Evolutionary conservation across 371 early-diverging fungal genomes (phyloP), one percentile per base, ranked within the genome.

Genomic region (Apophysomyces sp.): DNA sequence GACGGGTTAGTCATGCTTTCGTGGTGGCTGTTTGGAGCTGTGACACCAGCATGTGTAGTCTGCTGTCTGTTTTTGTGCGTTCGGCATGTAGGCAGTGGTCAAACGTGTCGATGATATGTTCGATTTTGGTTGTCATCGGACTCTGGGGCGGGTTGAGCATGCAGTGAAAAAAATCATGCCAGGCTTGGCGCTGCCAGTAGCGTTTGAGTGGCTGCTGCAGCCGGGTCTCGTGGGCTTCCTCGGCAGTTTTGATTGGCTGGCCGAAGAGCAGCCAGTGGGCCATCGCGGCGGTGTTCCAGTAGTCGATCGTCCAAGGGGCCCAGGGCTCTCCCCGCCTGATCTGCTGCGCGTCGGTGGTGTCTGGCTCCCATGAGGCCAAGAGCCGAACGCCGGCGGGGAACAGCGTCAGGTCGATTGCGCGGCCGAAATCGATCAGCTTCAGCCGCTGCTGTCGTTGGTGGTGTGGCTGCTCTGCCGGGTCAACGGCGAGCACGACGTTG

Each of bases 361-460:
- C 59, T 9, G 71, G 68, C 16, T 62, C 51, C 83, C 83, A 82
- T 12, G 55, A 60, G 16, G 74, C 74, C 24, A 66, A 57, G 28
- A 73, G 67, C 16, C 41, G 55, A 15, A 60, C 30, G 6, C 60
- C 40, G 1, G 21, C 11, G 0, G 71, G 62, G 52, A 71, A 70
- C 32, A 66, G 18, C 7, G 58, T 62, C 28, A 74, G 30, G 53
- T 83, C 80, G 3, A 81, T 37, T 0, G 81, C 61, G 15, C 73
- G 54, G 3, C 84, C 84, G 66, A 73, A 83, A 57, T 83, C 84
- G 31, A 83, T 76, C 37, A 83, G 28, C 15, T 63, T 65, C 0
- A 83, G 18, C 4, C 44, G n/a, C n/a, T 52, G 36, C 67, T 67
- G 13, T 37, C 11, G 37, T 3, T 13, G 15, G 11, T 37, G 54